Evolutionary conservation across 257 asterid species (phyloP).

Genomic region (Solanum microdontum): DNA sequence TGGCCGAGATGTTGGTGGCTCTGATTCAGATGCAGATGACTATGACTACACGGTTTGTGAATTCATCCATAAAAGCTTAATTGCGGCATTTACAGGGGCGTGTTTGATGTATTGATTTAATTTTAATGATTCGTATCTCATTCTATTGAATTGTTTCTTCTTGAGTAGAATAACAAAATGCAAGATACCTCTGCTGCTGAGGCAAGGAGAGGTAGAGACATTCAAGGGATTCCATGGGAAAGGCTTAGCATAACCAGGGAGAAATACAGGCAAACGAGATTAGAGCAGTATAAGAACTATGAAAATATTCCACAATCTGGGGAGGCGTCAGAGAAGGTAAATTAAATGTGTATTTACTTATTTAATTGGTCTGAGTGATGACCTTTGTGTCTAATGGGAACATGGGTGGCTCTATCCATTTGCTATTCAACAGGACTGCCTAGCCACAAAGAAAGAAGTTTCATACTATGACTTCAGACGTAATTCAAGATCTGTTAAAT

Average conservation of each 20-base stretch:
- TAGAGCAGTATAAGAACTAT: slow-evolving; percentile 73
- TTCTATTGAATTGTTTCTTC: neutral
- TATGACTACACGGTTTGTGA: slow-evolving; percentile 51
- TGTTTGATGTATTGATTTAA: neutral
- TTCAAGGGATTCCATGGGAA: slow-evolving; percentile 97
- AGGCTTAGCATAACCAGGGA: slow-evolving; percentile 75
- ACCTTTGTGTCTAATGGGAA: neutral
- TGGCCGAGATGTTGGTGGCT: slow-evolving; percentile 43
- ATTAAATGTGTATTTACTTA: neutral
- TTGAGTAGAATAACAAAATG: slow-evolving; percentile 41
- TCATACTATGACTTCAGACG: slow-evolving; percentile 57
- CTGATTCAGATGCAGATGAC: slow-evolving; percentile 83
- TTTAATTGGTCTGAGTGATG: neutral
- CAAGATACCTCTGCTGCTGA: slow-evolving; percentile 86
- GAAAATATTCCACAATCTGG: slow-evolving; percentile 76
- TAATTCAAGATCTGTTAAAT: slow-evolving; percentile 82
- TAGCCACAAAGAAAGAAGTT: slow-evolving; percentile 46
- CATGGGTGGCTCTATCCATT: neutral
- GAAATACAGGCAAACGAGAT: slow-evolving; percentile 66
- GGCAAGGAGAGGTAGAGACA: slow-evolving; percentile 82
- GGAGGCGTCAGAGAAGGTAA: slow-evolving; percentile 61
- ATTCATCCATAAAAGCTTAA: neutral
- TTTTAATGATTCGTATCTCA: neutral
- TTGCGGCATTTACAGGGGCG: neutral
- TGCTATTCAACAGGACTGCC: slow-evolving; percentile 46